Conservation (phyloP, 2,329 filamentous ascomycete genomes). For the Harringtonia lauricola region DNA sequence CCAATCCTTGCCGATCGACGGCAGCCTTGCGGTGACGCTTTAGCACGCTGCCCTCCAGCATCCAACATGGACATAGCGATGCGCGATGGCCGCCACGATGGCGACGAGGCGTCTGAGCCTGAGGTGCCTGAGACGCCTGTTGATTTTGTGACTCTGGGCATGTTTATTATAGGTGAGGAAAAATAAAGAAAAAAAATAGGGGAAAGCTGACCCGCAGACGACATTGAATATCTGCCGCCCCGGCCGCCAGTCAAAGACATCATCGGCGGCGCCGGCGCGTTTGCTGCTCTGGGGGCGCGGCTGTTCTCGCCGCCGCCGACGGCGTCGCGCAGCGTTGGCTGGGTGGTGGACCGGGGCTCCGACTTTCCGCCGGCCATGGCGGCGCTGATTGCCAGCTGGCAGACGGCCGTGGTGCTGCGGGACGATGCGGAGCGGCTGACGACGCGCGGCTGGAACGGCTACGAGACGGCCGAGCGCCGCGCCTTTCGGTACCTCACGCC, state of each 20-base stretch:
- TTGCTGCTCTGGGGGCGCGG: conserved; percentile 77
- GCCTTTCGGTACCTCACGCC: conserved; percentile 83
- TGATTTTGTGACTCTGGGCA: conserved; percentile 60
- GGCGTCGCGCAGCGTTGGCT: conserved; percentile 60
- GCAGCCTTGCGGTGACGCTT: no score
- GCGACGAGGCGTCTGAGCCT: no score
- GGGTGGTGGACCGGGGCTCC: conserved; percentile 81
- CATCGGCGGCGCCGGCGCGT: conserved; percentile 82
- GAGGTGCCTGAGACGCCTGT: conserved; percentile 23
- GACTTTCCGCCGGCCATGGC: conserved; percentile 69
- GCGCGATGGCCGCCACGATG: no score
- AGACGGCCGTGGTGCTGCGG: conserved; percentile 61
- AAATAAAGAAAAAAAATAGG: no score
- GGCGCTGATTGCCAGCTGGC: conserved; percentile 58
- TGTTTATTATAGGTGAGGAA: conserved; percentile 57
- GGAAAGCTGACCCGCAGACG: conserved; percentile 45
- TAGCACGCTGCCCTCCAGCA: no score
- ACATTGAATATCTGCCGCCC: conserved; percentile 74
- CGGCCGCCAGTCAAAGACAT: conserved; percentile 60
- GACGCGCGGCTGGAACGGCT: conserved; percentile 88
- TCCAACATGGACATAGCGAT: no score
- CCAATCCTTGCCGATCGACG: no score
- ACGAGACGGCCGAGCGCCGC: conserved; percentile 45
- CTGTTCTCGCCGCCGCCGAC: conserved; percentile 66
- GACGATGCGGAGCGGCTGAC: conserved; percentile 58